phyloP scores from a whole-genome alignment of 805 yeast genomes.

The Ogataea salicorniae region DNA sequence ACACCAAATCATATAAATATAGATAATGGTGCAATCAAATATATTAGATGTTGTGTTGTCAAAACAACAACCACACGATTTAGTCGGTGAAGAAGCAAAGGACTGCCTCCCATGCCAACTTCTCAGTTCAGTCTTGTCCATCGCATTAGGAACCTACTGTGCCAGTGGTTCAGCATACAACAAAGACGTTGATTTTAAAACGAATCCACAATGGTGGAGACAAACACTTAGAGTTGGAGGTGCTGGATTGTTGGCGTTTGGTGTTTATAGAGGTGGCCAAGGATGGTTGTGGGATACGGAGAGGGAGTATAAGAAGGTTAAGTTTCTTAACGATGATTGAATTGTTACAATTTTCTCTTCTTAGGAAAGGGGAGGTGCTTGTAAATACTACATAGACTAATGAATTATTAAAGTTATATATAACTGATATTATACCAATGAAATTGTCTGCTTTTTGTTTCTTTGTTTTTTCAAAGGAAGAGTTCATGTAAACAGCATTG shows the following conservation, averaged over 20 bases:
- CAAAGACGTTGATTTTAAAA: constrained; percentile 30
- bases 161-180: constrained; percentile 51
- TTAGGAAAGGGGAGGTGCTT: not conserved
- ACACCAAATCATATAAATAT: not conserved
- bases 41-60: constrained; percentile 50
- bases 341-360: not conserved
- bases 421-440: too few species aligned
- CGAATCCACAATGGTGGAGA: constrained; percentile 62
- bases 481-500: constrained; percentile 45
- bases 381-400: too few species aligned
- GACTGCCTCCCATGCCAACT: constrained; percentile 68
- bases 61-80: constrained; percentile 35
- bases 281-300: constrained; percentile 49
- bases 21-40: constrained; percentile 33
- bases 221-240: constrained; percentile 49
- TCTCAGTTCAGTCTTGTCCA: constrained; percentile 53
- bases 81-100: constrained; percentile 37
- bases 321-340: constrained; percentile 2
- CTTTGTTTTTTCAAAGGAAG: too few species aligned
- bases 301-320: constrained; percentile 23
- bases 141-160: constrained; percentile 61
- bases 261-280: constrained; percentile 59
- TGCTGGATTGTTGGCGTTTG: constrained; percentile 47
- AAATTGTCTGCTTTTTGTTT: too few species aligned
- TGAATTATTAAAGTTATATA: too few species aligned